Conservation (phyloP, 345 rosid genomes). For the Heritiera fomes region DNA sequence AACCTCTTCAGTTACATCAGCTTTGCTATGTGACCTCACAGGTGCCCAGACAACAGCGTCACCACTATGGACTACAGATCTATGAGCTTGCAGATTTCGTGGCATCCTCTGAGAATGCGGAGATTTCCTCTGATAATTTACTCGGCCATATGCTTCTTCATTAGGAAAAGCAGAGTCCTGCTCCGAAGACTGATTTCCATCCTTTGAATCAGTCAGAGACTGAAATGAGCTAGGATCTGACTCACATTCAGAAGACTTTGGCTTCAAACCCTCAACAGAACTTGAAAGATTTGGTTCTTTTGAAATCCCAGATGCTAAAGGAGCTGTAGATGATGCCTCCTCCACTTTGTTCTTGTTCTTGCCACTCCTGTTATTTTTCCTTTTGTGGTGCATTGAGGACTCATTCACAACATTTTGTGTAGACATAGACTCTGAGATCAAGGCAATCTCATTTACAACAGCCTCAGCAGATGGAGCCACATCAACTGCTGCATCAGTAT, state of each 20-base stretch:
- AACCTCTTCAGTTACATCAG: conserved; percentile 53
- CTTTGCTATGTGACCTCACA: conserved; percentile 57
- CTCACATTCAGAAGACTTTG: conserved; percentile 44
- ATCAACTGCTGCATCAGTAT: conserved; percentile 32
- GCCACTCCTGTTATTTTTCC: conserved; percentile 55
- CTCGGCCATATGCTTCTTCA: conserved; percentile 56
- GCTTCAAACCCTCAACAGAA: conserved; percentile 40
- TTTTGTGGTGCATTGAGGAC: conserved; percentile 51
- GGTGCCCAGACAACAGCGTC: conserved; percentile 93
- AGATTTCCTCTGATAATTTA: conserved; percentile 61
- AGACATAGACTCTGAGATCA: conserved; percentile 38
- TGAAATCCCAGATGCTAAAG: conserved; percentile 30
- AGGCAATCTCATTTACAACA: conserved; percentile 36
- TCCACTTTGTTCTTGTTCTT: conserved; percentile 68
- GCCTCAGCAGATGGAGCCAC: conserved; percentile 34
- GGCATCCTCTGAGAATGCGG: conserved; percentile 62
- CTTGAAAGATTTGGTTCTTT: conserved; percentile 40
- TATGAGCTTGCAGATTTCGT: conserved; percentile 51
- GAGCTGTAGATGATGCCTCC: conserved; percentile 41
- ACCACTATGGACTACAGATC: conserved; percentile 44
- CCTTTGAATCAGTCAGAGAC: conserved; percentile 37
- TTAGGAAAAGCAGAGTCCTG: conserved; percentile 42
- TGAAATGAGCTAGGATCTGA: conserved; percentile 31
- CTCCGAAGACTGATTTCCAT: conserved; percentile 50
- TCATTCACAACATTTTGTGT: conserved; percentile 41